These are phyloP conservation scores for Aspergillus puulaauensis DNA, from an alignment of 2,329 filamentous ascomycete species.

Conservation along the genomic window DNA sequence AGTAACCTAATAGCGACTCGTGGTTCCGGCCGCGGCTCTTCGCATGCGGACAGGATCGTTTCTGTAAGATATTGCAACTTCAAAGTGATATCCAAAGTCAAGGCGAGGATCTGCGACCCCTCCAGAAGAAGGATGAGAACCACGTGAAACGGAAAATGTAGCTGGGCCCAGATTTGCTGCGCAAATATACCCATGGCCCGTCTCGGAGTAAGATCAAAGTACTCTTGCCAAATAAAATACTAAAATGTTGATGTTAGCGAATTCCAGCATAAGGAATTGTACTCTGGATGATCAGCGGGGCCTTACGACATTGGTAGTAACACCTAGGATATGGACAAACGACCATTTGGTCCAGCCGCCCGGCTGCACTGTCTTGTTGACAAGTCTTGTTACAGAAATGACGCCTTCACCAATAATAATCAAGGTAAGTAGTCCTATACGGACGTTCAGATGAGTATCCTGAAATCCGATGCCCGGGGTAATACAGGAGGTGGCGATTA, in stretches of 20 bases:
- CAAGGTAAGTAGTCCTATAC: constrained; percentile 63
- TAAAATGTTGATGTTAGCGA: constrained; percentile 17
- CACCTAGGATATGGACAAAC: constrained; percentile 39
- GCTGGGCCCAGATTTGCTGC: constrained; percentile 54
- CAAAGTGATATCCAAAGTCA: constrained; percentile 45
- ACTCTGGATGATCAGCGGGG: neutral
- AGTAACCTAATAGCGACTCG: constrained; percentile 32
- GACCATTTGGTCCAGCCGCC: constrained; percentile 42
- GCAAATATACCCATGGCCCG: constrained; percentile 53
- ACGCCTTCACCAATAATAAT: constrained; percentile 68
- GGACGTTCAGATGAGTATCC: constrained; percentile 62
- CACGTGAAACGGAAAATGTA: constrained; percentile 65
- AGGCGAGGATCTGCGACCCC: constrained; percentile 58
- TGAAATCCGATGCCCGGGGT: constrained; percentile 61
- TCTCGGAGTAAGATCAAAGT: constrained; percentile 57
- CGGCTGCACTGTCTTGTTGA: constrained; percentile 50
- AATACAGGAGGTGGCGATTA: constrained; percentile 54
- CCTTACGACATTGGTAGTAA: constrained; percentile 39
- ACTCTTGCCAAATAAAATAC: constrained; percentile 63
- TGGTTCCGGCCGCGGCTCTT: constrained; percentile 31
- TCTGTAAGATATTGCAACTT: constrained; percentile 42
- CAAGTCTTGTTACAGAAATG: constrained; percentile 58
- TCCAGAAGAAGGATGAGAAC: constrained; percentile 64
- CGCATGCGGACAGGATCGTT: constrained; percentile 41
- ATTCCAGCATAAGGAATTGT: neutral